These are phyloP conservation scores for Zalaria obscura DNA, from an alignment of 2,329 filamentous ascomycete genomes.

Conservation along the genomic window DNA sequence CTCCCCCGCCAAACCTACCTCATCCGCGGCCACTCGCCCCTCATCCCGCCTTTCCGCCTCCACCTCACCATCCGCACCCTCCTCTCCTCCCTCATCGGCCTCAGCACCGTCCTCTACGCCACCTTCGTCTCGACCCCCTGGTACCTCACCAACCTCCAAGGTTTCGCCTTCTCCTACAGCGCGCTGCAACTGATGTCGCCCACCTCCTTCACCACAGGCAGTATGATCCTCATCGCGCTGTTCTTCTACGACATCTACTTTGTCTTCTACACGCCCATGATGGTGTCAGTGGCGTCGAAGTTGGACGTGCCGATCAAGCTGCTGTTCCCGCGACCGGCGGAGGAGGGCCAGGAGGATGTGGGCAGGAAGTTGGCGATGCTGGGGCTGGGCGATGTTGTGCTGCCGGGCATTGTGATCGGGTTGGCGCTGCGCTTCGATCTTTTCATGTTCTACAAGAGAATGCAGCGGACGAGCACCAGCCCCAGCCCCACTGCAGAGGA, in stretches of 20 bases:
- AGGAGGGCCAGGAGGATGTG: conserved; percentile 28
- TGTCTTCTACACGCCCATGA: conserved; percentile 77
- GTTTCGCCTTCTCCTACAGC: conserved; percentile 74
- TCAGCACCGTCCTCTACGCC: conserved; percentile 49
- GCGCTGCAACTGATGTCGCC: conserved; percentile 75
- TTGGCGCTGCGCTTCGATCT: conserved; percentile 85
- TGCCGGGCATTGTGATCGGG: conserved; percentile 82
- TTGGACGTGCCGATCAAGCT: conserved; percentile 91
- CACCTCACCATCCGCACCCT: conserved; percentile 41
- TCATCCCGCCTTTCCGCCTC: conserved; percentile 28
- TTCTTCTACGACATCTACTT: conserved; percentile 95
- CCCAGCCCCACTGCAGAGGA: conserved; percentile 26
- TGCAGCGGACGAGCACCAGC: conserved; percentile 33
- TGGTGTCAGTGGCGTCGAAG: conserved; percentile 76
- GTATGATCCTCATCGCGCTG: conserved; percentile 59
- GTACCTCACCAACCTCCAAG: conserved; percentile 73
- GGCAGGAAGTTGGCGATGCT: conserved; percentile 52
- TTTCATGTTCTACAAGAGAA: conserved; percentile 64
- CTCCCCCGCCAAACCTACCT: conserved; percentile 35
- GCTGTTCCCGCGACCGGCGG: conserved; percentile 55
- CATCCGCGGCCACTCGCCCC: conserved; percentile 33
- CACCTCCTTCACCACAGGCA: conserved; percentile 72
- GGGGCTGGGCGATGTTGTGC: conserved; percentile 83
- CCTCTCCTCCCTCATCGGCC: conserved; percentile 39
- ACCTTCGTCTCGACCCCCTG: conserved; percentile 46